These are phyloP conservation scores for Fragilariopsis cylindrus DNA, from an alignment of 108 stramenopile species.

Conservation along the genomic window DNA sequence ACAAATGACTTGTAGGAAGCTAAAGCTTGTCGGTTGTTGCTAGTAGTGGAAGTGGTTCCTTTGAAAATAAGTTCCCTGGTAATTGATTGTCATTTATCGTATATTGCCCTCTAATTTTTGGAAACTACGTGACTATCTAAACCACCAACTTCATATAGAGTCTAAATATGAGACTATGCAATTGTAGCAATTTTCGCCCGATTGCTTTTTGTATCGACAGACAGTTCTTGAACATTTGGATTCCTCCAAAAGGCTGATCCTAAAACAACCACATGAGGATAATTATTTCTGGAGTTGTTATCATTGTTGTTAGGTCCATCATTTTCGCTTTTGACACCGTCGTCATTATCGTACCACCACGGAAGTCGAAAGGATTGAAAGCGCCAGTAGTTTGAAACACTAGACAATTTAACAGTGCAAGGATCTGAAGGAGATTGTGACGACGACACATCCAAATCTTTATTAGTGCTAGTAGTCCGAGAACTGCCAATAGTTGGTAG, in stretches of 20 bases:
- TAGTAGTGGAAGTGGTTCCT: too few species aligned
- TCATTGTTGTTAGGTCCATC: not conserved
- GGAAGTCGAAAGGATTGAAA: slow-evolving; percentile 23
- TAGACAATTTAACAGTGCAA: not conserved
- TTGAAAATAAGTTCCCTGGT: too few species aligned
- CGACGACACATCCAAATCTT: too few species aligned
- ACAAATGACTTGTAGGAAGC: too few species aligned
- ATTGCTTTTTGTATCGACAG: slow-evolving; percentile 3
- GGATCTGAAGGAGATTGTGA: not conserved
- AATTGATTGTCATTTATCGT: too few species aligned
- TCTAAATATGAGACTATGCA: not conserved
- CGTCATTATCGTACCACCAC: slow-evolving; percentile 15
- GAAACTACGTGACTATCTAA: too few species aligned
- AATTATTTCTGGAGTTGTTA: not conserved
- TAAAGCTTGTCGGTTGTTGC: too few species aligned
- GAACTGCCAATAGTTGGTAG: not conserved
- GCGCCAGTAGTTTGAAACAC: slow-evolving; percentile 11
- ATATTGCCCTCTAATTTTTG: too few species aligned
- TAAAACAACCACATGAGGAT: slow-evolving; percentile 17
- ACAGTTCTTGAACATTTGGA: not conserved
- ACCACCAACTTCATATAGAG: too few species aligned
- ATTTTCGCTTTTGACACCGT: not conserved
- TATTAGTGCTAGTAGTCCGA: too few species aligned
- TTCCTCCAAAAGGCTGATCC: slow-evolving; percentile 23
- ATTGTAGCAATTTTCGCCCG: slow-evolving; percentile 7